A percentile compares a stretch with the other conserved stretches of the same genome.
phyloP scores from a whole-genome alignment of 148 eudicot genomes.

The Rhododendron ferrugineum region DNA sequence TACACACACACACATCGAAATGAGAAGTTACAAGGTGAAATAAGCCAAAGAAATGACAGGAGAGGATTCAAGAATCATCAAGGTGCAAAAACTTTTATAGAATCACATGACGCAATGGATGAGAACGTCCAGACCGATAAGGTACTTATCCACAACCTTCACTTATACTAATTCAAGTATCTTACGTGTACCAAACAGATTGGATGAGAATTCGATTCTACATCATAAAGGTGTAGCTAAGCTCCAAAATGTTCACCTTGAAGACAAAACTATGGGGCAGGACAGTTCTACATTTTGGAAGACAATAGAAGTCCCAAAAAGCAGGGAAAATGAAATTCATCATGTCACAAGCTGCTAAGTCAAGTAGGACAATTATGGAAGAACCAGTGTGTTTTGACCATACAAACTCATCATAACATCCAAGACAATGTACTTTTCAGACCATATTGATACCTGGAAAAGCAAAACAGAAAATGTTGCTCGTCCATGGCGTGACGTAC shows the following conservation, averaged over 20 bases:
- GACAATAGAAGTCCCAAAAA: neutral
- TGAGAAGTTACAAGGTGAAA: neutral
- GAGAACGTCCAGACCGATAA: neutral
- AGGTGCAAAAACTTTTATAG: neutral
- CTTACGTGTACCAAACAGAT: neutral
- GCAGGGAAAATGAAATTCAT: neutral
- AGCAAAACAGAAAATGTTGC: constrained; percentile 97
- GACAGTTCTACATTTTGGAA: neutral
- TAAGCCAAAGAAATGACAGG: neutral
- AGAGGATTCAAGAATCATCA: neutral
- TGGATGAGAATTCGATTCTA: neutral
- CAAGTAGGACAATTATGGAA: neutral
- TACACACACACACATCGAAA: neutral
- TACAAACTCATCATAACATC: neutral
- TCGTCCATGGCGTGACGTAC: constrained; percentile 98
- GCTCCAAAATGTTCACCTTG: constrained; percentile 2
- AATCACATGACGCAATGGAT: neutral
- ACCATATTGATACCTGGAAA: constrained; percentile 60
- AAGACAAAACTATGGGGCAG: neutral
- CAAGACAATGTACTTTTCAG: constrained; percentile 1
- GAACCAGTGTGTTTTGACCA: neutral
- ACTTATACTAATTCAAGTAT: neutral
- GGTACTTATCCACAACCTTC: neutral
- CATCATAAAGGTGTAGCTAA: neutral
- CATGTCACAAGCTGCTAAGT: constrained; percentile 1